Base-by-base conservation (phyloP, 441 rosid species). In the Populus trichocarpa region DNA sequence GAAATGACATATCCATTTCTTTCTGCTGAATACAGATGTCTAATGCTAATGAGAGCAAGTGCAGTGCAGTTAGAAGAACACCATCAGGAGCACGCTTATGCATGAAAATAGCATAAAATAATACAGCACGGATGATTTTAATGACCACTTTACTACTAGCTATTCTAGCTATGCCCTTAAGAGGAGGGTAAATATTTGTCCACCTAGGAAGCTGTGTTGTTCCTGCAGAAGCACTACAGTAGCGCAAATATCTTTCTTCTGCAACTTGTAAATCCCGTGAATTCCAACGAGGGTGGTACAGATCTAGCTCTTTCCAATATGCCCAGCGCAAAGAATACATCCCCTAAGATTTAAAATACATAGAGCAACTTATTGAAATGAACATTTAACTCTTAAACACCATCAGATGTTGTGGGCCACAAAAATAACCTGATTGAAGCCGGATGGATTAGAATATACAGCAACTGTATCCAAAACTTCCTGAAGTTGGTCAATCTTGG, bases 231-330 rank as follows among this genome's bases (percentile, higher is more conserved):
- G 86, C 89, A 85, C 90, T 86, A 85, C 92, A 88, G 79, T 84
- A 89, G 67, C 93, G 96, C 46, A 83, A 83, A 86, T 90, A 97
- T 85, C 97, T 95, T 89, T 97, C 99, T 86, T 97, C 98, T 46
- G 99, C 98, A 77, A 85, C 85, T 88, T 97, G 99, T 87, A 97
- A 84, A 77, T 97, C 99, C 85, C 98, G 89, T 1, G 87, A 88
- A 88, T 86, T 89, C 98, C 99, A 92, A 66, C 95, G 97, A 79
- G 97, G 98, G 81, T 95, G 95, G 86, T 92, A 97, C 63, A 97
- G 88, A 86, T 97, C 98, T 87, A 97, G 85, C 85, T 97, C 99
- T 85, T 92, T 90, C 99, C 99, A 97, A 71, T 83, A 88, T 77
- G 87, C 75, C 92, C 91, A 78, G 69, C 88, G 89, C 78, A 97